Conservation (phyloP, 1,284 basidiomycete genomes). For the Trametes polyzona region DNA sequence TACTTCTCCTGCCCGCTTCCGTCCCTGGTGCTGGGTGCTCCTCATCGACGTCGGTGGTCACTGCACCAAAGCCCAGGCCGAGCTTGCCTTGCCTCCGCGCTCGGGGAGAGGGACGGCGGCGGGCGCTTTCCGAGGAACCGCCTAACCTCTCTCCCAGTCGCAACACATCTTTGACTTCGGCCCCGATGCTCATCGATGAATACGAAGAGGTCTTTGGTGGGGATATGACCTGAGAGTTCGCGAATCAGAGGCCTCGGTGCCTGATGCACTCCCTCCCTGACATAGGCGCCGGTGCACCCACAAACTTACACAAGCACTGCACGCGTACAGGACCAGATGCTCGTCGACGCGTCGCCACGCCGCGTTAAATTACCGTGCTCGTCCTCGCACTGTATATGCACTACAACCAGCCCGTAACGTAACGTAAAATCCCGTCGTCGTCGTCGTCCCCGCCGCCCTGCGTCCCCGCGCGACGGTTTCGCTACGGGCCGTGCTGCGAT, state of each 20-base stretch:
- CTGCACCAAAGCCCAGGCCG: too few relatives aligned
- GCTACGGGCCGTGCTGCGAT: background rate
- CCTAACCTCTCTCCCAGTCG: too few relatives aligned
- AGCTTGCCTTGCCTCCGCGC: too few relatives aligned
- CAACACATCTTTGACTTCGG: background rate
- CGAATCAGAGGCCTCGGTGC: background rate
- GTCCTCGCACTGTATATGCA: background rate
- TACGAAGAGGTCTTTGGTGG: too few relatives aligned
- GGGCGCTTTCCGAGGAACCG: too few relatives aligned
- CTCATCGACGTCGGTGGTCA: background rate
- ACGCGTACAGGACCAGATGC: background rate
- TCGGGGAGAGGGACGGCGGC: too few relatives aligned
- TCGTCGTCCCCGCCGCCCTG: background rate
- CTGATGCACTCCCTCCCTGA: background rate
- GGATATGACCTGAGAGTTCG: background rate
- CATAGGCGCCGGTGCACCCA: constrained; percentile 9
- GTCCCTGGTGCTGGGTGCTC: background rate
- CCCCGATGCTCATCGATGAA: background rate
- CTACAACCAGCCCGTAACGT: constrained; percentile 3
- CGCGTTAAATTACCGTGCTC: constrained; percentile 3
- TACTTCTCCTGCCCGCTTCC: background rate
- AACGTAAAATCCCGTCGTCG: constrained; percentile 1
- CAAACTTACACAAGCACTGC: constrained; percentile 3
- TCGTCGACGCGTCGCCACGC: background rate
- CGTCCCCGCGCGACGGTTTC: background rate